These are phyloP conservation scores for Calendula officinalis DNA, from an alignment of 129 eudicot species.

Conservation along the genomic window DNA sequence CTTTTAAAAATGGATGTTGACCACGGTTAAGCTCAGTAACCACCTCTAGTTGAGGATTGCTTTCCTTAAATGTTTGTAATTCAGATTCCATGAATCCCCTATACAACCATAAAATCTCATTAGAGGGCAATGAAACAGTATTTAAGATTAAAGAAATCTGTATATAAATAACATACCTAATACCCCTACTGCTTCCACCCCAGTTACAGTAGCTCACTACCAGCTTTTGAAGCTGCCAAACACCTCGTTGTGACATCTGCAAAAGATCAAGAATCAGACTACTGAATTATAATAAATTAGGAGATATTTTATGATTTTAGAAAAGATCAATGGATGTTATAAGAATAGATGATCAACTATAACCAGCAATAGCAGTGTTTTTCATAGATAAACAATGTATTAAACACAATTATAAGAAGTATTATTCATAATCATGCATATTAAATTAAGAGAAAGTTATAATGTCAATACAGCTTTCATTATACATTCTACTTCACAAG, in stretches of 20 bases:
- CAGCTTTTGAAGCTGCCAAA: conserved; percentile 81
- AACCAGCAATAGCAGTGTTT: too few relatives aligned
- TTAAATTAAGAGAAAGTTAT: too few relatives aligned
- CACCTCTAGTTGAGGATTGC: conserved; percentile 88
- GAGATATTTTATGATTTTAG: background rate
- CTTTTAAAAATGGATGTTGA: conserved; percentile 87
- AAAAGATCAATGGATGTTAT: too few relatives aligned
- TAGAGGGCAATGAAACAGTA: background rate
- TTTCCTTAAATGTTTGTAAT: conserved; percentile 66
- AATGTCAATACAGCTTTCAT: too few relatives aligned
- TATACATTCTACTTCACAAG: too few relatives aligned
- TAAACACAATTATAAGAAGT: too few relatives aligned
- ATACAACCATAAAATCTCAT: background rate
- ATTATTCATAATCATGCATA: too few relatives aligned
- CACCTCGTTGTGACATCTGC: conserved; percentile 78
- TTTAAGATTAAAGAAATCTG: background rate
- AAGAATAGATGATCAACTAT: too few relatives aligned
- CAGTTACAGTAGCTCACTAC: conserved; percentile 74
- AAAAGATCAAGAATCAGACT: conserved; percentile 2
- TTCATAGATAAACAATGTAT: too few relatives aligned
- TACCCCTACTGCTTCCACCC: conserved; percentile 94
- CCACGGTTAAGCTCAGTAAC: conserved; percentile 86
- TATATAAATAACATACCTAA: conserved; percentile 42
- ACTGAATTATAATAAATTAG: background rate
- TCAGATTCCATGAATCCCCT: conserved; percentile 87